Conservation (phyloP, 352 stramenopile genomes). For the Globisporangium solare region DNA sequence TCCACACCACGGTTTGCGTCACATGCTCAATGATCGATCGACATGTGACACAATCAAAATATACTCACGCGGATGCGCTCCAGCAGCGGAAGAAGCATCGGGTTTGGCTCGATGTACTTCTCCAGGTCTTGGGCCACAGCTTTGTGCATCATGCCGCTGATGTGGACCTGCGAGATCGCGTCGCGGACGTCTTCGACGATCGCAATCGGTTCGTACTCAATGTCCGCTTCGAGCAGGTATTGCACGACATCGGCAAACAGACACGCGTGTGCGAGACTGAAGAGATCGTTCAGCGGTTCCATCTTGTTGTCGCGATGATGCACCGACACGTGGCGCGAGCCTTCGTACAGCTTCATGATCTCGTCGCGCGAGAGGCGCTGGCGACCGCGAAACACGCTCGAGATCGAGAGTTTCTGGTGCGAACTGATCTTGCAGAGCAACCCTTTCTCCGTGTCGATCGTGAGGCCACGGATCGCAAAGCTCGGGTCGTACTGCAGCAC, state of each 20-base stretch:
- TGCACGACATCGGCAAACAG: conserved; percentile 93
- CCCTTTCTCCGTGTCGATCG: conserved; percentile 91
- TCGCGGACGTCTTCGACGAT: conserved; percentile 87
- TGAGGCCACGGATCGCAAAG: conserved; percentile 91
- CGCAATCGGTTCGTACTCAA: conserved; percentile 88
- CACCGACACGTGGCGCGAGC: conserved; percentile 83
- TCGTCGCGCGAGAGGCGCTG: conserved; percentile 75
- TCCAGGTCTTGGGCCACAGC: conserved; percentile 77
- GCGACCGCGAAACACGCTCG: conserved; percentile 79
- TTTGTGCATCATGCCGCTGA: conserved; percentile 91
- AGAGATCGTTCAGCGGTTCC: conserved; percentile 93
- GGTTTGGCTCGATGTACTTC: conserved; percentile 88
- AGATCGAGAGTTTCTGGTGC: conserved; percentile 88
- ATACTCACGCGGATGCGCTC: conserved; percentile 54
- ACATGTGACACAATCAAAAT: too few relatives aligned
- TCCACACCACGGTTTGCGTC: not conserved
- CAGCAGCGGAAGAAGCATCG: conserved; percentile 79
- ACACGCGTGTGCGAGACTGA: conserved; percentile 91
- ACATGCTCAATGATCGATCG: not conserved
- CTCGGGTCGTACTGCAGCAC: conserved; percentile 77
- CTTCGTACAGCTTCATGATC: conserved; percentile 87
- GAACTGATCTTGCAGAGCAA: conserved; percentile 94
- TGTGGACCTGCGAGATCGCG: conserved; percentile 86
- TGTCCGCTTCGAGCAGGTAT: conserved; percentile 88
- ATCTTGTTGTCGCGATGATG: conserved; percentile 80